These are phyloP conservation scores for Taiozyma sp. DNA, from an alignment of 1,139 yeast species.

Conservation along the genomic window DNA sequence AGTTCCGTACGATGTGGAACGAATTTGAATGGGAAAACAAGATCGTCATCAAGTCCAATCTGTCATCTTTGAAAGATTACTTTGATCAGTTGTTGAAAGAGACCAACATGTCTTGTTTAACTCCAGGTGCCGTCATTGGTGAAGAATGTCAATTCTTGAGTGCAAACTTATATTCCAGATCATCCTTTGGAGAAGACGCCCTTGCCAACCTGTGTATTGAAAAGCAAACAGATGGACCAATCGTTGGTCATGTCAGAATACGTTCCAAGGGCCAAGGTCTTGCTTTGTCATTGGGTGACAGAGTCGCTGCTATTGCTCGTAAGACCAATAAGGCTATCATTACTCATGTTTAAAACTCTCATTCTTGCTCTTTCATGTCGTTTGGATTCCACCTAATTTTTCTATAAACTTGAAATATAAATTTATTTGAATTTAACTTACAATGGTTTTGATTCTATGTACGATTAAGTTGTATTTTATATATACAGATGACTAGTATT, in stretches of 20 bases:
- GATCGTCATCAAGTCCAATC: constrained; percentile 77
- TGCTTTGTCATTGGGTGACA: constrained; percentile 92
- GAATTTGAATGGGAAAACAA: constrained; percentile 99
- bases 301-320: constrained; percentile 75
- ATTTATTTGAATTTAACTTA: no score
- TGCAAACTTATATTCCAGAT: constrained; percentile 89
- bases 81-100: constrained; percentile 73
- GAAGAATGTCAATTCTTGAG: constrained; percentile 90
- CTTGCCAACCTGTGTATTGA: constrained; percentile 95
- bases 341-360: constrained; percentile 28
- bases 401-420: constrained; percentile 1
- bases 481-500: constrained; percentile 9
- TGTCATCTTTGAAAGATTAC: constrained; percentile 70
- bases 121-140: constrained; percentile 84
- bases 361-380: background rate
- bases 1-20: constrained; percentile 98
- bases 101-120: constrained; percentile 92
- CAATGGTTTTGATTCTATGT: background rate
- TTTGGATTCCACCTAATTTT: background rate
- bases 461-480: background rate
- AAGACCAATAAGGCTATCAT: constrained; percentile 39
- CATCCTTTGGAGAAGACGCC: constrained; percentile 97
- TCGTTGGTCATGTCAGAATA: constrained; percentile 93
- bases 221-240: constrained; percentile 66
- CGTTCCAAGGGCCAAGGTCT: constrained; percentile 98